These are phyloP conservation scores for Ustilago esculenta DNA, from an alignment of 1,284 basidiomycete genomes.

Conservation along the genomic window DNA sequence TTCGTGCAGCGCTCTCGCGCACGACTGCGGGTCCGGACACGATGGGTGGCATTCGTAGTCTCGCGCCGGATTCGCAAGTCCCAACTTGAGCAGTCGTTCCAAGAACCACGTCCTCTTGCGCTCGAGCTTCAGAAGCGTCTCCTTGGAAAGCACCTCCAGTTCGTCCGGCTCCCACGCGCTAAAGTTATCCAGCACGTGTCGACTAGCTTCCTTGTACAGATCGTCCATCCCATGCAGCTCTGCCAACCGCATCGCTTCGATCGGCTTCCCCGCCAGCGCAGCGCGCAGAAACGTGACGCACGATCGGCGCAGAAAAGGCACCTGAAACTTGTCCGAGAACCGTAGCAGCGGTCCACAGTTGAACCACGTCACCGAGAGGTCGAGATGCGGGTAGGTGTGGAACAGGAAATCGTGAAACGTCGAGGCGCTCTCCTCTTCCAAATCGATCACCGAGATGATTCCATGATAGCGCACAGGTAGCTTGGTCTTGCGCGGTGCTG, in stretches of 20 bases:
- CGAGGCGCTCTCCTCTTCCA: slow-evolving; percentile 44
- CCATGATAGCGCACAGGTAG: slow-evolving; percentile 11
- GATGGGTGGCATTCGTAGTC: slow-evolving; percentile 80
- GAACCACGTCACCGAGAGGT: slow-evolving; percentile 46
- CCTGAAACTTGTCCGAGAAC: slow-evolving; percentile 55
- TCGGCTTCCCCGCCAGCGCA: slow-evolving; percentile 52
- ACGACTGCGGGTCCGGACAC: slow-evolving; percentile 81
- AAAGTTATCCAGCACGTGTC: slow-evolving; percentile 58
- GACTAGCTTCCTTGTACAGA: slow-evolving; percentile 47
- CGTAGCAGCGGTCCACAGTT: slow-evolving; percentile 43
- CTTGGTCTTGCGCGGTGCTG: background rate
- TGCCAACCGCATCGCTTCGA: slow-evolving; percentile 55
- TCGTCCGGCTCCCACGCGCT: slow-evolving; percentile 46
- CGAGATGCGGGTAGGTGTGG: slow-evolving; percentile 55
- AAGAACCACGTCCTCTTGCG: slow-evolving; percentile 68
- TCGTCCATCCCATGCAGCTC: slow-evolving; percentile 47
- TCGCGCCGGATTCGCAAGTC: slow-evolving; percentile 82
- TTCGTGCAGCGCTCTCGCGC: slow-evolving; percentile 88
- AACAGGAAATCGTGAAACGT: slow-evolving; percentile 55
- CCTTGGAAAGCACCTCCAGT: slow-evolving; percentile 27
- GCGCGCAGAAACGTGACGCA: slow-evolving; percentile 44
- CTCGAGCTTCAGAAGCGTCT: slow-evolving; percentile 54
- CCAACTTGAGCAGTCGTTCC: slow-evolving; percentile 89
- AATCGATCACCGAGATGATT: slow-evolving; percentile 34
- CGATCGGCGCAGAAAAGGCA: slow-evolving; percentile 35